Evolutionary conservation across 1,284 basidiomycete genomes (phyloP), one percentile per base, ranked within the genome.

Genomic region (Cutaneotrichosporon arboriforme): DNA sequence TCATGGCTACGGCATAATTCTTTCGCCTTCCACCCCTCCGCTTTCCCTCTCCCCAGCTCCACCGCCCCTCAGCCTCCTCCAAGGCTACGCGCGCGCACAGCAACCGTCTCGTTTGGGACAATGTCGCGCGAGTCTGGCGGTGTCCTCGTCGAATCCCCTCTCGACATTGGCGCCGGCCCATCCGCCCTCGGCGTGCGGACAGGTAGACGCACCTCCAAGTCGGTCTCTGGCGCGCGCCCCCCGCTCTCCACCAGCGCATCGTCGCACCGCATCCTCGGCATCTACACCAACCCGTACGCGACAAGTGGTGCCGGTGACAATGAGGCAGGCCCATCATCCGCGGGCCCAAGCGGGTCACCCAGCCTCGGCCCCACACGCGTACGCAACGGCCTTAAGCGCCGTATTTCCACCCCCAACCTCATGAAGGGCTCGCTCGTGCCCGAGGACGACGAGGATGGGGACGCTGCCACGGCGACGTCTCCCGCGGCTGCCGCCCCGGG

Each of bases 401-500:
- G 68, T 22, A 70, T 68, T 18, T 72, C 70, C 0, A 69, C 69
- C 3, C 67, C 72, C 10, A 63, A 55, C 33, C 41, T 72, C 12
- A 36, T 47, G 14, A 55, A 59, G 46, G 43, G 43, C 12, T 43
- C 38, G 3, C 47, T 54, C 13, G 43, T 47, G 3, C 43, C 49
- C 17, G 59, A 59, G 5, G 44, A 51, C 12, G 43, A 58, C 2
- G 56, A 51, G 13, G 45, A 49, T 17, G 34, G 44, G 8, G 49
- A 45, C 2, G 40, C 37, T 15, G 33, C 22, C 15, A 10, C 51
- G 23, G 35, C 46, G 34, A 22, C 46, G 13, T 37, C 39, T 21
- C 43, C 37, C 26, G 5, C 26, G 34, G 50, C 34, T 5, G 43
- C 41, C 20, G 41, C 44, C 14, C 39, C 31, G 34, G 43, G 9